These are phyloP conservation scores for Fusarium staphyleae DNA, from an alignment of 2,329 filamentous ascomycete genomes.

Conservation along the genomic window DNA sequence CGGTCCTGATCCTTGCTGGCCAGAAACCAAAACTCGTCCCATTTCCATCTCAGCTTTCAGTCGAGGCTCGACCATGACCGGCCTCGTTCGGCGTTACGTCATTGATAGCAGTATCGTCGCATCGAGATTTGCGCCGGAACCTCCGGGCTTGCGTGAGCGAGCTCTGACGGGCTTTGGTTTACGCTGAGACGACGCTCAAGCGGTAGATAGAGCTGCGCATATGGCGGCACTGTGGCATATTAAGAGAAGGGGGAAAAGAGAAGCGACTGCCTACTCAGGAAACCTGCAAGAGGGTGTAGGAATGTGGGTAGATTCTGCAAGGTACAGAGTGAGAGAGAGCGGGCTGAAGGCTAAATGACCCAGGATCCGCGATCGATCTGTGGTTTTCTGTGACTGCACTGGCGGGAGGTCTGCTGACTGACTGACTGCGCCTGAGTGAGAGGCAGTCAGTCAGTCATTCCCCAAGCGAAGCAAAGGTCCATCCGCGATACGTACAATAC, in stretches of 20 bases:
- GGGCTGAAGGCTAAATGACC: conserved; percentile 17
- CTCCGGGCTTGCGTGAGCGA: conserved; percentile 18
- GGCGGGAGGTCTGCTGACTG: conserved; percentile 3
- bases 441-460: too few relatives aligned
- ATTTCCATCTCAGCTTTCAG: conserved; percentile 28
- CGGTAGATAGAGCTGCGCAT: neutral
- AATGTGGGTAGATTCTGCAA: conserved; percentile 34
- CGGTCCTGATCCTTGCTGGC: conserved; percentile 27
- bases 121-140: conserved; percentile 28
- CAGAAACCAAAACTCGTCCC: conserved; percentile 31
- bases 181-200: neutral
- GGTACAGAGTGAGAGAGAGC: conserved; percentile 24
- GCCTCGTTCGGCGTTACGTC: conserved; percentile 28
- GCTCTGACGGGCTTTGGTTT: neutral
- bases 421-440: conserved; percentile 9
- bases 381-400: neutral
- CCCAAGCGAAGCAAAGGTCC: conserved; percentile 11
- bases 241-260: neutral
- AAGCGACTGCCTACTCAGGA: conserved; percentile 18
- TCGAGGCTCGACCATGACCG: conserved; percentile 11
- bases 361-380: conserved; percentile 35
- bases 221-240: neutral
- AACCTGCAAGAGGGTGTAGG: conserved; percentile 15
- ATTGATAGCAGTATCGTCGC: conserved; percentile 16
- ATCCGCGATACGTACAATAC: too few relatives aligned